Evolutionary conservation across 371 early-diverging fungal genomes (phyloP), one percentile per base, ranked within the genome.

Genomic region (Actinomucor elegans): DNA sequence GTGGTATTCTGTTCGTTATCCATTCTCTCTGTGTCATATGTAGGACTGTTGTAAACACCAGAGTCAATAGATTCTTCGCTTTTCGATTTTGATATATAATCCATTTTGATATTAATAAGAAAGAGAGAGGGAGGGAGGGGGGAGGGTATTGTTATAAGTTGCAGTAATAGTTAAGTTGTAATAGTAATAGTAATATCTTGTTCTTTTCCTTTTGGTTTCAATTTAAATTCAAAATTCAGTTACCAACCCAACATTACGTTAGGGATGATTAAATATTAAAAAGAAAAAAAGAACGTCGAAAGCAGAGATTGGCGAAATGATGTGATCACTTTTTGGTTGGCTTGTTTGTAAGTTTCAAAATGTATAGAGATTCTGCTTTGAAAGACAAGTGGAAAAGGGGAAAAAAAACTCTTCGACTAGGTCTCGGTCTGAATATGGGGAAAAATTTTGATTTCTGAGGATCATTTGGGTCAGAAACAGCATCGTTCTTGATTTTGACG

Each of bases 51-150:
- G 29, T 66, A 61, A 32, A 61, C 55, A 20, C 62, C 67, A 20
- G 59, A 61, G 36, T 66, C 59, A 11, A 66, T 55, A 2, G 55
- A 58, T 15, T 57, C 55, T 29, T 59, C 59, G 15, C 67, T 66
- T 36, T 57, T 57, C 14, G 57, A 52, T 20, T 54, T 52, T 26
- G 27, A 28, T 40, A 55, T 43, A 34, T 50, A 26, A 33, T 38
- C 47, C 31, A 47, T 38, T 45, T 53, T 24, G 21, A 21, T 28
- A 14, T 28, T 38, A 38, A 18, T 15, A 32, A 26, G 27, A 18
- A 15, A 23, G 18, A 38, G 17, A 44, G 36, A 38, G 37, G 14
- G 23, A 18, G 31, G 18, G 15, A 8, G 11, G 18, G 32, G 40
- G 6, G 40, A 28, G 34, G 40, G 40, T 40, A 40, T 40, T 40